Percentiles rank a stretch among this genome's conserved stretches.
Conservation (phyloP, 2,329 filamentous ascomycete species). For the Fusarium brevicatenulatum region DNA sequence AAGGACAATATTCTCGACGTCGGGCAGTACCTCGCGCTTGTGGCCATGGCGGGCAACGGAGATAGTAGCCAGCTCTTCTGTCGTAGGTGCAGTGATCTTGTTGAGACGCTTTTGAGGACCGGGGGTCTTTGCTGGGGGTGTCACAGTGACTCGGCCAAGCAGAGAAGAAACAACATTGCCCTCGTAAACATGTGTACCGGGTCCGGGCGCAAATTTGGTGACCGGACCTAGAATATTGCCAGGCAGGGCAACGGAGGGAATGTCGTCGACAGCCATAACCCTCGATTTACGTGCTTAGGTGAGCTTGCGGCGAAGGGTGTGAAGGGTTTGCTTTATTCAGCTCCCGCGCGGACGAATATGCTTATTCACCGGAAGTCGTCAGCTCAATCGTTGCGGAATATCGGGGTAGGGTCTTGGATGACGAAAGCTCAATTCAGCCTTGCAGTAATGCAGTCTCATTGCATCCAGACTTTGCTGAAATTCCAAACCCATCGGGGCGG, state of each 20-base stretch:
- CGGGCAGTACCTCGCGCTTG: slow-evolving; percentile 79
- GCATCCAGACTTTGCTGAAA: slow-evolving; percentile 7
- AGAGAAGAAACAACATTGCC: slow-evolving; percentile 83
- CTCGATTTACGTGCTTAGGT: slow-evolving; percentile 19
- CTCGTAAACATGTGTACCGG: slow-evolving; percentile 85
- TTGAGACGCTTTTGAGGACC: slow-evolving; percentile 68
- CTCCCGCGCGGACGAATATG: background rate
- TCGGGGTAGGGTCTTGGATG: slow-evolving; percentile 11
- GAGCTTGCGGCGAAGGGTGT: slow-evolving; percentile 9
- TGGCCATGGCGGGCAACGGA: slow-evolving; percentile 62
- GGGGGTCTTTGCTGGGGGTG: slow-evolving; percentile 57
- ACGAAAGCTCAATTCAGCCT: slow-evolving; percentile 30
- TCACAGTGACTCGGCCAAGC: slow-evolving; percentile 74
- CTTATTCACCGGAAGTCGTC: slow-evolving; percentile 17
- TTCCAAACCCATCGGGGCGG: slow-evolving; percentile 27
- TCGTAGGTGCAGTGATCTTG: slow-evolving; percentile 61
- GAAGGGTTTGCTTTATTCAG: slow-evolving; percentile 5
- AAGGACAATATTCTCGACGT: slow-evolving; percentile 82
- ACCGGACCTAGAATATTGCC: slow-evolving; percentile 81
- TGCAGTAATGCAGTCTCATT: slow-evolving; percentile 11
- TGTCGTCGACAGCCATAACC: slow-evolving; percentile 47
- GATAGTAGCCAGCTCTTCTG: slow-evolving; percentile 61
- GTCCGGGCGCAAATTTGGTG: slow-evolving; percentile 75
- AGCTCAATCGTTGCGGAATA: slow-evolving; percentile 4
- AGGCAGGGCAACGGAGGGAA: slow-evolving; percentile 74